phyloP scores from a whole-genome alignment of 208 protist genomes.

The Novymonas esmeraldas region DNA sequence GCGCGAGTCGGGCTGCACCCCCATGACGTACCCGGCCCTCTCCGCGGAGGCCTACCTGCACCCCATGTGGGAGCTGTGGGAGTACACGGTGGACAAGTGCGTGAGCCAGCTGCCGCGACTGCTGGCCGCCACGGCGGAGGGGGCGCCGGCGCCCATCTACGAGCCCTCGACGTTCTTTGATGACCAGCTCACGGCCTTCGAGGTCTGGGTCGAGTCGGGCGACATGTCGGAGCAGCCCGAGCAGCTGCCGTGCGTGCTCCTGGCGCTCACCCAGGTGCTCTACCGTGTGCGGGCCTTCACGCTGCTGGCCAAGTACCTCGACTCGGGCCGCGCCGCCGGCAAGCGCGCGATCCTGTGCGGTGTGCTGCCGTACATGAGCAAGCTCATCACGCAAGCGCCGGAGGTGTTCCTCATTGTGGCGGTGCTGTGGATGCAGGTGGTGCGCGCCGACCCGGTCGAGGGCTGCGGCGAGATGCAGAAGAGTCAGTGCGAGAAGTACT shows the following conservation, averaged over 20 bases:
- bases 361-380: slow-evolving; percentile 98
- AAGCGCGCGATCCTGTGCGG: slow-evolving; percentile 95
- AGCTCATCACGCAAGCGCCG: slow-evolving; percentile 91
- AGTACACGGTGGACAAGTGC: slow-evolving; percentile 92
- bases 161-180: slow-evolving; percentile 95
- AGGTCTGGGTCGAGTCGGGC: slow-evolving; percentile 98
- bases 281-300: slow-evolving; percentile 96
- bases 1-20: slow-evolving; percentile 94
- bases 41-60: slow-evolving; percentile 94
- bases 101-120: slow-evolving; percentile 93
- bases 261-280: slow-evolving; percentile 91
- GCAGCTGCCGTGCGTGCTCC: slow-evolving; percentile 98
- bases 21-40: slow-evolving; percentile 94
- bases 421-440: slow-evolving; percentile 88
- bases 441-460: slow-evolving; percentile 60
- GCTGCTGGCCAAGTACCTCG: slow-evolving; percentile 96
- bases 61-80: slow-evolving; percentile 96
- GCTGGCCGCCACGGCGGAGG: slow-evolving; percentile 28
- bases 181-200: slow-evolving; percentile 98
- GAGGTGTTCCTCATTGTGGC: slow-evolving; percentile 79
- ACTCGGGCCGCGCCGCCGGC: slow-evolving; percentile 96
- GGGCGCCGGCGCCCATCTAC: slow-evolving; percentile 43
- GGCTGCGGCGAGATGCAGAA: slow-evolving; percentile 66
- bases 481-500: slow-evolving; percentile 64
- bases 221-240: slow-evolving; percentile 87